Evolutionary conservation across 768 basidiomycete genomes (phyloP).

Genomic region (Mycena albidolilacea): DNA sequence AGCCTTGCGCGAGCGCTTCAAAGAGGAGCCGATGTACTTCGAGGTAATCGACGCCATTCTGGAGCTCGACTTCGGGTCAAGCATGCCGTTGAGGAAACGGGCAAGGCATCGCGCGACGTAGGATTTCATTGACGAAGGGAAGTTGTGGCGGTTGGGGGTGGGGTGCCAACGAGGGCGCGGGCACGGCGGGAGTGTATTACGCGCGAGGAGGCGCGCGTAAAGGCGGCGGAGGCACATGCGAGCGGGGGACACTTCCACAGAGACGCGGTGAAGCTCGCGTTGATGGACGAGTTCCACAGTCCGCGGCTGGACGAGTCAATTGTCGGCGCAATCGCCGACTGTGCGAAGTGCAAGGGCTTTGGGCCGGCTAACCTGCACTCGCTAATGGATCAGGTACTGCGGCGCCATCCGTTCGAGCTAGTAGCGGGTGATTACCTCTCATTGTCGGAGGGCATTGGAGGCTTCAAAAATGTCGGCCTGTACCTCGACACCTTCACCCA

Average conservation of each 20-base stretch:
- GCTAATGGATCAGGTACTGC: conserved; percentile 26
- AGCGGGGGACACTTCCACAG: background rate
- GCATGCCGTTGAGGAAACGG: background rate
- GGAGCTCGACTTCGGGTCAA: conserved; percentile 32
- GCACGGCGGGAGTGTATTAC: conserved; percentile 25
- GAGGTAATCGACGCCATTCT: background rate
- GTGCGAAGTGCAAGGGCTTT: conserved; percentile 46
- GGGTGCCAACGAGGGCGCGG: background rate
- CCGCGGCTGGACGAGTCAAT: conserved; percentile 1
- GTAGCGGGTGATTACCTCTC: conserved; percentile 44
- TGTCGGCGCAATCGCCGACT: conserved; percentile 30
- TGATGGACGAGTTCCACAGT: background rate
- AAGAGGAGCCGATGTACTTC: conserved; percentile 25
- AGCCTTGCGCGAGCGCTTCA: conserved; percentile 29
- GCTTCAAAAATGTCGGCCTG: conserved; percentile 38
- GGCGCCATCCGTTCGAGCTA: conserved; percentile 13
- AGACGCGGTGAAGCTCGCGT: conserved; percentile 15
- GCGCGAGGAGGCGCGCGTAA: conserved; percentile 5
- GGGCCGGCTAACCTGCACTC: conserved; percentile 41
- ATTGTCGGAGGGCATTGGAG: conserved; percentile 41
- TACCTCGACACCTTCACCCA: conserved; percentile 39
- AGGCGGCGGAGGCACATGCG: conserved; percentile 5
- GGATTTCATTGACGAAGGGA: conserved; percentile 31
- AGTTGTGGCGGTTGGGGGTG: conserved; percentile 34
- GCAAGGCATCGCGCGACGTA: conserved; percentile 20